Percentiles rank a stretch among this genome's conserved stretches.
Conservation (phyloP, 2,329 filamentous ascomycete genomes). For the Dryadomyces quercivorus region DNA sequence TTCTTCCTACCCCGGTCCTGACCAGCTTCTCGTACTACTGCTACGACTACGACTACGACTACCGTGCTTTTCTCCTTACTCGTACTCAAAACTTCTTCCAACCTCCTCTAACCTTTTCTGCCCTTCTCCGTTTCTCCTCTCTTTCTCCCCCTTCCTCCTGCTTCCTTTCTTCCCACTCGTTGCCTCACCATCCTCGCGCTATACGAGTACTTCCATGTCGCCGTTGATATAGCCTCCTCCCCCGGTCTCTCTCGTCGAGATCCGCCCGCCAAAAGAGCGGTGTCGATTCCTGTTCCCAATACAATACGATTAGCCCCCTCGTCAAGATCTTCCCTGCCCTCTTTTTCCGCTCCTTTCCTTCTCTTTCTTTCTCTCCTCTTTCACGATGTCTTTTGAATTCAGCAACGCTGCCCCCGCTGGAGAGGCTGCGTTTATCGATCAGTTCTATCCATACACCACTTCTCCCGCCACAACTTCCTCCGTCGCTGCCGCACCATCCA, state of each 20-base stretch:
- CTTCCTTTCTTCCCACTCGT: not conserved
- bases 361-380: not conserved
- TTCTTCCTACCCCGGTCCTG: not conserved
- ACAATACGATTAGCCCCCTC: slow-evolving; percentile 4
- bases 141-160: not conserved
- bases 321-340: not conserved
- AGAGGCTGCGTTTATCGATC: slow-evolving; percentile 46
- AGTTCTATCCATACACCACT: slow-evolving; percentile 33
- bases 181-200: not conserved
- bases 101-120: slow-evolving; percentile 1
- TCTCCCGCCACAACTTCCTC: slow-evolving; percentile 18
- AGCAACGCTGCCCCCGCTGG: slow-evolving; percentile 29
- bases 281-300: slow-evolving; percentile 8
- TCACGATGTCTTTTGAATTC: slow-evolving; percentile 10
- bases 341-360: not conserved
- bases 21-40: not conserved
- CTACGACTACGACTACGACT: not conserved
- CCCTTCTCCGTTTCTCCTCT: not conserved
- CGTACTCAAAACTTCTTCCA: slow-evolving; percentile 3
- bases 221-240: slow-evolving; percentile 2
- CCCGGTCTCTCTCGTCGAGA: slow-evolving; percentile 6
- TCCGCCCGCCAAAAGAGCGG: slow-evolving; percentile 12
- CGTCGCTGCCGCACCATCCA: slow-evolving; percentile 10
- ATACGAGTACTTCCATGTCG: not conserved
- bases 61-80: not conserved